Conservation (phyloP, 2,329 filamentous ascomycete genomes). For the Tolypocladium ovalisporum region DNA sequence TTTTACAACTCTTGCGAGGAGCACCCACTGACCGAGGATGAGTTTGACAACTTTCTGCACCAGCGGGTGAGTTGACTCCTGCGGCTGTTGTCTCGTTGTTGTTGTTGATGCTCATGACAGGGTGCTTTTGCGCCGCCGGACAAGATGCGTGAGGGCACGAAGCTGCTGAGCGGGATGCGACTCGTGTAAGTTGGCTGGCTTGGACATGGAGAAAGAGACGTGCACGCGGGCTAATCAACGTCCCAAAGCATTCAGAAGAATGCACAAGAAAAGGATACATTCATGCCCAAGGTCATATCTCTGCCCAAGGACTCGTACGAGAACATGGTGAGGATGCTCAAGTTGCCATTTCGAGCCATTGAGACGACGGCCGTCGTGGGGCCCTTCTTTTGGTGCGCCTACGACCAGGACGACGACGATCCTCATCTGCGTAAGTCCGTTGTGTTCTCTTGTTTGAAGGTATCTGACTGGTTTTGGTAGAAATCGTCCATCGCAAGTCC, state of each 20-base stretch:
- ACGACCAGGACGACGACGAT: slow-evolving; percentile 45
- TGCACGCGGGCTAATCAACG: neutral
- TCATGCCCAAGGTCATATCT: slow-evolving; percentile 43
- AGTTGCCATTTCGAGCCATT: slow-evolving; percentile 44
- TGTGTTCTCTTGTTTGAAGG: neutral
- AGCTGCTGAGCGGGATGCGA: slow-evolving; percentile 38
- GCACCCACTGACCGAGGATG: slow-evolving; percentile 38
- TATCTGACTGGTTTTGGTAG: slow-evolving; percentile 14
- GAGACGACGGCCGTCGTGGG: slow-evolving; percentile 49
- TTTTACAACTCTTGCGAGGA: slow-evolving; percentile 38
- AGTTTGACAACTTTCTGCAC: slow-evolving; percentile 47
- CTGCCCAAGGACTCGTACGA: slow-evolving; percentile 38
- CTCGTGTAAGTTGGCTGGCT: slow-evolving; percentile 35
- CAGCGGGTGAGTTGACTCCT: slow-evolving; percentile 28
- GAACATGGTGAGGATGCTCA: slow-evolving; percentile 43
- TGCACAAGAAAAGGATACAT: slow-evolving; percentile 46
- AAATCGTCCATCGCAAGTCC: slow-evolving; percentile 55
- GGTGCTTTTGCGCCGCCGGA: slow-evolving; percentile 39
- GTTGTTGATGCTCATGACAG: slow-evolving; percentile 16
- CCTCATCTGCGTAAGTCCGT: slow-evolving; percentile 41
- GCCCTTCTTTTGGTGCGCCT: slow-evolving; percentile 51
- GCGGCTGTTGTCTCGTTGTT: neutral
- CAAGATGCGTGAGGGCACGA: slow-evolving; percentile 29
- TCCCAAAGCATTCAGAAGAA: slow-evolving; percentile 41
- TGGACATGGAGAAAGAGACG: neutral